phyloP scores from a whole-genome alignment of 441 rosid genomes.

The Pelargonium cotyledonis region DNA sequence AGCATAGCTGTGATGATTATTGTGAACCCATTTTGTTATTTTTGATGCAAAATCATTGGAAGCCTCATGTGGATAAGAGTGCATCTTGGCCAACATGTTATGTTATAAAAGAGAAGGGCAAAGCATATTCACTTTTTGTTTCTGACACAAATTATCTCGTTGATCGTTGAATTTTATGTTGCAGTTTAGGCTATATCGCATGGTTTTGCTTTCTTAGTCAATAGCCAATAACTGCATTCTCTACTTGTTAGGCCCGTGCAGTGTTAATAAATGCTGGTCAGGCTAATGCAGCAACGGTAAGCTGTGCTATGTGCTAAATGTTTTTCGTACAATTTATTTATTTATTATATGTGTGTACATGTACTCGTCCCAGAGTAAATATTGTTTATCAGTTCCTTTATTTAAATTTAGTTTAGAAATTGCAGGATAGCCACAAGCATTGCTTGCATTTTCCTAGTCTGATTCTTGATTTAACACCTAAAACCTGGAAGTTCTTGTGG shows the following conservation, averaged over 20 bases:
- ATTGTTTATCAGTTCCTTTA: not conserved
- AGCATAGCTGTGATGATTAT: not conserved
- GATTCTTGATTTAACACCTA: slow-evolving; percentile 6
- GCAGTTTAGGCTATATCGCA: not conserved
- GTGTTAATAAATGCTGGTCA: slow-evolving; percentile 95
- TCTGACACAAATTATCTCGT: not conserved
- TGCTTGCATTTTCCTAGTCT: slow-evolving; percentile 6
- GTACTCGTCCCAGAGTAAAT: slow-evolving; percentile 1
- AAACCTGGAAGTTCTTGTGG: slow-evolving; percentile 11
- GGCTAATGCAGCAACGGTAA: slow-evolving; percentile 98
- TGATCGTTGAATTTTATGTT: not conserved
- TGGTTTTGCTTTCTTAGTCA: not conserved
- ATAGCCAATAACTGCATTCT: slow-evolving; percentile 16
- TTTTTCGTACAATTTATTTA: slow-evolving; percentile 1
- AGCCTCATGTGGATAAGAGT: not conserved
- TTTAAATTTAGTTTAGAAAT: slow-evolving; percentile 1
- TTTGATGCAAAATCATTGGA: not conserved
- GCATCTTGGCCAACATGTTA: not conserved
- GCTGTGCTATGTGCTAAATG: slow-evolving; percentile 20
- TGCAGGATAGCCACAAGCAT: not conserved
- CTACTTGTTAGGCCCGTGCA: slow-evolving; percentile 63
- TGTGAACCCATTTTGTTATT: not conserved
- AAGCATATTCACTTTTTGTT: not conserved
- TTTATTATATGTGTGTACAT: not conserved
- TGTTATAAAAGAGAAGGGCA: not conserved